Conservation (phyloP, 176 grass and related monocot species). For the Carex cristatella region DNA sequence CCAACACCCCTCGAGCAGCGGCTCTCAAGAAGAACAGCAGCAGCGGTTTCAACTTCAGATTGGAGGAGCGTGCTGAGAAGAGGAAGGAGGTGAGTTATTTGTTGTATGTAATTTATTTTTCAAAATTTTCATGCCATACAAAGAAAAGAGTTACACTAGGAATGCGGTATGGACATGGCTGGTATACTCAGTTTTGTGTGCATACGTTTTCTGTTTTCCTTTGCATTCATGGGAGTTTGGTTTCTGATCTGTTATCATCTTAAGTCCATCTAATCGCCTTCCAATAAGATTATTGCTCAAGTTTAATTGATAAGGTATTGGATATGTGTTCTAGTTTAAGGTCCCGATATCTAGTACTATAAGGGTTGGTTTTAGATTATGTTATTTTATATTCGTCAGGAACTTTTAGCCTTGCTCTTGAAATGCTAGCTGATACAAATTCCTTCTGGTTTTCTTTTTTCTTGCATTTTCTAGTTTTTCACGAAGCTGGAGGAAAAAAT, state of each 20-base stretch:
- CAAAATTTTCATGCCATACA: not conserved
- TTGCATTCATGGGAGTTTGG: not conserved
- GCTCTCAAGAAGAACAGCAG: conserved; percentile 41
- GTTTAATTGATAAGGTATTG: not conserved
- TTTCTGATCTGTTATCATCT: not conserved
- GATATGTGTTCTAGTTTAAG: not conserved
- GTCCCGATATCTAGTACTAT: not conserved
- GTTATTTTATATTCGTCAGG: conserved; percentile 11
- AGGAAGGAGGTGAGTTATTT: conserved; percentile 63
- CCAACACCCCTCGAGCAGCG: conserved; percentile 36
- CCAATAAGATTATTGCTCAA: not conserved
- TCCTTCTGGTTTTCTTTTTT: conserved; percentile 4
- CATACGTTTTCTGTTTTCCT: not conserved
- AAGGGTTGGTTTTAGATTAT: not conserved
- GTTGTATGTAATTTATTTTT: not conserved
- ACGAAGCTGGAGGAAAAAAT: conserved; percentile 92
- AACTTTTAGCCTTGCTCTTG: not conserved
- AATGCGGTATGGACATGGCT: not conserved
- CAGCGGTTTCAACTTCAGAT: conserved; percentile 64
- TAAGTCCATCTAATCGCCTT: not conserved
- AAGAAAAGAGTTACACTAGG: not conserved
- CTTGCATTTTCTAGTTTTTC: conserved; percentile 56
- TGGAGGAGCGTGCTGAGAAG: conserved; percentile 93
- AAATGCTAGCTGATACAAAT: not conserved
- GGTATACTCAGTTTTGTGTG: not conserved